Base-by-base conservation (phyloP, 192 early-diverging fungal genomes). In the Pilobolus umbonatus region DNA sequence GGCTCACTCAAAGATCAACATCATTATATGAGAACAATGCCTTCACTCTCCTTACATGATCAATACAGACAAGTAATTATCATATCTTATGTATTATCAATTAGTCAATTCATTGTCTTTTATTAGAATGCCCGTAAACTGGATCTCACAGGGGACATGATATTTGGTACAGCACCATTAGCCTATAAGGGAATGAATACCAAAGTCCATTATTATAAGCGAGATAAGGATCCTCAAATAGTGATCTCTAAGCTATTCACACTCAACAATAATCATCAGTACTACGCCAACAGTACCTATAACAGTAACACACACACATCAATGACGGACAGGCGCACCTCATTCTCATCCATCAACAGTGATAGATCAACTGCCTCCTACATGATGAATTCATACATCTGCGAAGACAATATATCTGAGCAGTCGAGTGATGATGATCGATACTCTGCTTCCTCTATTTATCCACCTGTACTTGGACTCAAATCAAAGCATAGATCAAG, bases 91-190 rank as follows among this genome's bases (percentile, higher is more conserved):
- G 30, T 4, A 15, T 36, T 50, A 22, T 14, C 10, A 36, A 39
- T 30, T 36, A 12, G 19, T 22, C 21, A n/a, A 5, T 43, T 6
- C n/a, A 25, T 15, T 44, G 11, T 42, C 32, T 9, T 49, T 22
- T 35, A 28, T 21, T 53, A 68, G 55, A 56, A 31, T 31, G 51
- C 57, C 39, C 53, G 61, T 24, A 50, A 56, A 46, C 35, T 75
- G 22, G 73, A 75, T 38, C 51, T 75, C 43, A 66, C 73, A 36
- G 73, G 71, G 44, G 74, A 79, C 29, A 72, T 79, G 55, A 79
- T 79, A 56, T 79, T 79, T 58, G 77, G 77, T 45, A 75, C 77
- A 25, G 69, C 77, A 7, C 77, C 77, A 6, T 59, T 79, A 12
- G 68, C 73, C 17, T 75, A 79, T 62, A 79, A 79, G 46, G 77